Base-by-base conservation (phyloP, 768 basidiomycete species). In the Albatrellus ellisii region DNA sequence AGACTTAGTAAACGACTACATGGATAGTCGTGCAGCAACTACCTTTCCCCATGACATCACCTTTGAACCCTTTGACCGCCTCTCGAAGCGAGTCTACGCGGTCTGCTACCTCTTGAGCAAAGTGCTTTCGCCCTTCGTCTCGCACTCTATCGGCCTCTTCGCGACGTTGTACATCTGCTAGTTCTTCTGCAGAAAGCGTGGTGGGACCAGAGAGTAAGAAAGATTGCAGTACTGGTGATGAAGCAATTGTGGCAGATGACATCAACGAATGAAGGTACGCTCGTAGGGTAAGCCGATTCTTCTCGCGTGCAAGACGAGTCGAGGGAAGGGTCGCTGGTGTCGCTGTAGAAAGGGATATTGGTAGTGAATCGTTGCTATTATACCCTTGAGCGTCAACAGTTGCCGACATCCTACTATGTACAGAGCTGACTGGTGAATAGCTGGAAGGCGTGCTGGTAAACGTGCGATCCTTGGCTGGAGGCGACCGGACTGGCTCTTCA, bases 261-360 rank as follows among this genome's bases (percentile, higher is more conserved):
- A 98, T 67, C 22, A 99, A 65, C 1, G 75, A 60, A 49, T 87
- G 83, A n/a, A 99, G 70, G 61, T 97, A 98, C 0, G 90, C 79
- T 15, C 95, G 77, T 14, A 99, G 73, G 0, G 95, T 98, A 4
- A 99, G 67, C 11, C 95, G 69, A 54, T 99, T 99, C 70, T 91
- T 94, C 59, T 99, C 95, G 20, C 95, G 69, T 1, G 88, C 68
- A 17, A 94, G 68, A 26, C 77, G 75, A 17, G 46, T 40, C 2
- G 47, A 53, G 25, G 52, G 46, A 22, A 45, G 41, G 14, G 15
- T 36, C 26, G 33, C 28, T 28, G 32, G 26, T 27, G 39, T 25
- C 7, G 35, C 17, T 18, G 18, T 20, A 5, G 34, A 36, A 8
- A 52, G 43, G 6, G 47, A 55, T 9, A 34, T 34, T 7, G 43